Evolutionary conservation across 2,329 filamentous ascomycete species (phyloP).

Genomic region (Trichoderma lentiforme): DNA sequence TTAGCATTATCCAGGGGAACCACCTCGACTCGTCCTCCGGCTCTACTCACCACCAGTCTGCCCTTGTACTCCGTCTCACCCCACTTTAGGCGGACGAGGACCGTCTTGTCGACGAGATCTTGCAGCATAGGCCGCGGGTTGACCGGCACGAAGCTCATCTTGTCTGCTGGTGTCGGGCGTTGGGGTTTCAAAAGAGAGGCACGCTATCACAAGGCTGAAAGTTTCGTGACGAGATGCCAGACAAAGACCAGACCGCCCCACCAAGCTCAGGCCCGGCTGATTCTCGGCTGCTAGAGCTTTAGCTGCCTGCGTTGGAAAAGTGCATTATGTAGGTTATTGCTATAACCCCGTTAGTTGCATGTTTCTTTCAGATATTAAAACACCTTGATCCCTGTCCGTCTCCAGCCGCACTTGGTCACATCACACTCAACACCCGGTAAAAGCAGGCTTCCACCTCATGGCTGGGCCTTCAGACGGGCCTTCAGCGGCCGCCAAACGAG

Average conservation of each 20-base stretch:
- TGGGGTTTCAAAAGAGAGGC: neutral
- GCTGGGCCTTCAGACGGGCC: neutral
- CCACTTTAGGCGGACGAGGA: slow-evolving; percentile 95
- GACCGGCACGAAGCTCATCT: slow-evolving; percentile 72
- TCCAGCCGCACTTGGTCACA: neutral
- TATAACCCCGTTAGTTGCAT: neutral
- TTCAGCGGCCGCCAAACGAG: slow-evolving; percentile 3
- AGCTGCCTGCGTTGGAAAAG: neutral
- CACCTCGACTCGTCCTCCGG: neutral
- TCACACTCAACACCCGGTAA: neutral
- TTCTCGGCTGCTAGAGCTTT: neutral
- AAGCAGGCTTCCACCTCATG: slow-evolving; percentile 11
- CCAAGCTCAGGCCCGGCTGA: neutral
- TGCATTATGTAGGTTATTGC: neutral
- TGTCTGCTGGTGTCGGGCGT: slow-evolving; percentile 17
- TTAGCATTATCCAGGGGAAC: neutral
- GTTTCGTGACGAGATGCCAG: slow-evolving; percentile 16
- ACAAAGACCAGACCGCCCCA: slow-evolving; percentile 8
- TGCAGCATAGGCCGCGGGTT: slow-evolving; percentile 98
- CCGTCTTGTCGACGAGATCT: slow-evolving; percentile 84
- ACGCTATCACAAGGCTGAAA: slow-evolving; percentile 19
- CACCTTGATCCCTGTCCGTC: neutral
- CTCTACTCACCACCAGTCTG: slow-evolving; percentile 57
- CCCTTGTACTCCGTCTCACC: slow-evolving; percentile 97
- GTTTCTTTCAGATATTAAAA: neutral